Evolutionary conservation across 805 yeast genomes (phyloP).

Genomic region (Kurtzmaniella cleridarum): DNA sequence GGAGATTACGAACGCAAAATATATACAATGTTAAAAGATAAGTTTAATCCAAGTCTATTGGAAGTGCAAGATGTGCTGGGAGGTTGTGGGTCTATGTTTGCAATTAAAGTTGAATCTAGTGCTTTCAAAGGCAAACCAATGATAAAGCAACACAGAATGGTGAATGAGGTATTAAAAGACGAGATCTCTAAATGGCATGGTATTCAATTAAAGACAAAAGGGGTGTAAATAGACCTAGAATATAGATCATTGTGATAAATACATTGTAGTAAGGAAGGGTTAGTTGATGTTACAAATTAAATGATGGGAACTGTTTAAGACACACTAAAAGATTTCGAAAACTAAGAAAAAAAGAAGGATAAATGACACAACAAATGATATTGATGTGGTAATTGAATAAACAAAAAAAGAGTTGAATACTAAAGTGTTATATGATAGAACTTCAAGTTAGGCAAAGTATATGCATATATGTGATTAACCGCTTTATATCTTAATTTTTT

Average conservation of each 20-base stretch:
- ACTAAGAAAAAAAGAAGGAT: too few relatives aligned
- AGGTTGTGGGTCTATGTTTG: slow-evolving; percentile 98
- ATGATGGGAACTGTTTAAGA: too few relatives aligned
- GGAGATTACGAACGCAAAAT: slow-evolving; percentile 64
- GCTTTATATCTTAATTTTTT: too few relatives aligned
- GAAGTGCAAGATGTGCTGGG: slow-evolving; percentile 79
- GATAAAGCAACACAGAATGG: slow-evolving; percentile 89
- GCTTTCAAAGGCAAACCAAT: slow-evolving; percentile 75
- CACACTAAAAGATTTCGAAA: too few relatives aligned
- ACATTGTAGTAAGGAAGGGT: not conserved
- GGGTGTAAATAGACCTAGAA: not conserved
- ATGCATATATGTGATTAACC: too few relatives aligned
- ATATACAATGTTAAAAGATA: slow-evolving; percentile 46
- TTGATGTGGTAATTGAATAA: too few relatives aligned
- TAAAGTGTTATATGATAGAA: too few relatives aligned
- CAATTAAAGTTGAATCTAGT: slow-evolving; percentile 68
- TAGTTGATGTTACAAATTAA: too few relatives aligned
- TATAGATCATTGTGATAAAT: too few relatives aligned
- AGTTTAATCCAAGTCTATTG: slow-evolving; percentile 56
- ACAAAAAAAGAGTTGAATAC: too few relatives aligned
- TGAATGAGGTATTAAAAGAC: slow-evolving; percentile 72
- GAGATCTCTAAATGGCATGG: slow-evolving; percentile 96
- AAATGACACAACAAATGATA: too few relatives aligned
- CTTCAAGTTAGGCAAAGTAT: too few relatives aligned
- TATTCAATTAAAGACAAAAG: slow-evolving; percentile 70